phyloP scores from a whole-genome alignment of 305 asterid genomes.

The Coffea humblotiana region DNA sequence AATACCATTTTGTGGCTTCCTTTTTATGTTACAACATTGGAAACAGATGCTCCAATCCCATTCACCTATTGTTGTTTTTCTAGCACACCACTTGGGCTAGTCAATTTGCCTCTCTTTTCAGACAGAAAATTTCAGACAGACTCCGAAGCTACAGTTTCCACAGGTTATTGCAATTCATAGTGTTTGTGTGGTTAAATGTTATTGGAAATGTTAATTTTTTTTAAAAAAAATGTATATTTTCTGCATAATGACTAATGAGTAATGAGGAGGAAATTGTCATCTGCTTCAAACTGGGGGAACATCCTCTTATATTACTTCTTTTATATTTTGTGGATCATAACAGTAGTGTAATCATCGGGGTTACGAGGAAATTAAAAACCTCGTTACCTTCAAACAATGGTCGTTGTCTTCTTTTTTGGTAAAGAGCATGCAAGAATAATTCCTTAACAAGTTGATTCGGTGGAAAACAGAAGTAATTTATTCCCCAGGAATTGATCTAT shows the following conservation, averaged over 20 bases:
- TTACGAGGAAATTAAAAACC: background rate
- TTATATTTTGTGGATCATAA: too few relatives aligned
- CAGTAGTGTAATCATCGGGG: background rate
- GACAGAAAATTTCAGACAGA: background rate
- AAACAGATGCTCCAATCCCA: background rate
- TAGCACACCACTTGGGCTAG: background rate
- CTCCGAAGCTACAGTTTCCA: background rate
- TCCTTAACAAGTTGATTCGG: background rate
- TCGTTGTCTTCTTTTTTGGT: background rate
- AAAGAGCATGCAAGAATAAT: background rate
- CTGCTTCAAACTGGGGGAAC: background rate
- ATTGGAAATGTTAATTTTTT: too few relatives aligned
- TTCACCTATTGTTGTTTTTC: background rate
- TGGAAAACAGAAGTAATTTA: background rate
- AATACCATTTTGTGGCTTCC: conserved; percentile 1
- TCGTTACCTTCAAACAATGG: background rate
- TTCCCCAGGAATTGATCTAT: background rate
- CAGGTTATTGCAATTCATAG: background rate
- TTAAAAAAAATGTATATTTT: background rate
- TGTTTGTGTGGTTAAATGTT: background rate
- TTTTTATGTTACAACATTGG: background rate
- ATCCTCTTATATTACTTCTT: background rate
- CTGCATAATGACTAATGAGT: background rate
- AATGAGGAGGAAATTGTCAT: background rate
- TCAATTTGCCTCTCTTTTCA: background rate